These are phyloP conservation scores for Kwoniella botswanensis DNA, from an alignment of 768 basidiomycete species.

Conservation along the genomic window DNA sequence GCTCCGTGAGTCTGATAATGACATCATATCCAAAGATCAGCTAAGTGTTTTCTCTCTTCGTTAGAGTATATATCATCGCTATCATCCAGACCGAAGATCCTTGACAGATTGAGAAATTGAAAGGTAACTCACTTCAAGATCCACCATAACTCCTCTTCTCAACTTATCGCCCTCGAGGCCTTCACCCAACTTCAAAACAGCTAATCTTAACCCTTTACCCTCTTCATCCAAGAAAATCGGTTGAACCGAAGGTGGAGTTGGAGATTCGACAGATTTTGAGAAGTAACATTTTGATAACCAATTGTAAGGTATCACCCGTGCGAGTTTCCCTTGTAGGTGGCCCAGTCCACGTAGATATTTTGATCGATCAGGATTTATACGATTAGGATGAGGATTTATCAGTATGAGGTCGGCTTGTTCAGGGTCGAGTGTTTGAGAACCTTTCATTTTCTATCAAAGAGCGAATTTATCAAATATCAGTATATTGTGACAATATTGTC, in stretches of 20 bases:
- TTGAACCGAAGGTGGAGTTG: background rate
- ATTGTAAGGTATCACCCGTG: slow-evolving; percentile 10
- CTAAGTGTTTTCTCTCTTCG: no score
- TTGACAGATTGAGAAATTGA: background rate
- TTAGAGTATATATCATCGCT: no score
- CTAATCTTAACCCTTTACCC: slow-evolving; percentile 10
- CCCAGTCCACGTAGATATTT: background rate
- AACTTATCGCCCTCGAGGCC: background rate
- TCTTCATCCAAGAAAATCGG: background rate
- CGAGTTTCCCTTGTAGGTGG: background rate
- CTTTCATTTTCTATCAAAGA: slow-evolving; percentile 16
- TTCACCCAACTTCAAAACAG: slow-evolving; percentile 6
- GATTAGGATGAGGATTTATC: slow-evolving; percentile 13
- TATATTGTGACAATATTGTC: background rate
- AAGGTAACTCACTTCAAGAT: slow-evolving; percentile 20
- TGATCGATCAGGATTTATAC: background rate
- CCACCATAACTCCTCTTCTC: slow-evolving; percentile 14
- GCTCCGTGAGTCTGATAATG: slow-evolving; percentile 16
- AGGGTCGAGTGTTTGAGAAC: background rate
- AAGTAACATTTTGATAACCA: slow-evolving; percentile 26
- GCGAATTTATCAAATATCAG: background rate
- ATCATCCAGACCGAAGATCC: no score
- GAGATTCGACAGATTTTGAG: slow-evolving; percentile 8
- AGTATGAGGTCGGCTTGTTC: slow-evolving; percentile 15
- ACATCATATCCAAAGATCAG: background rate